Conservation (phyloP, 2,329 filamentous ascomycete species). For the Colletotrichum neosansevieriae region DNA sequence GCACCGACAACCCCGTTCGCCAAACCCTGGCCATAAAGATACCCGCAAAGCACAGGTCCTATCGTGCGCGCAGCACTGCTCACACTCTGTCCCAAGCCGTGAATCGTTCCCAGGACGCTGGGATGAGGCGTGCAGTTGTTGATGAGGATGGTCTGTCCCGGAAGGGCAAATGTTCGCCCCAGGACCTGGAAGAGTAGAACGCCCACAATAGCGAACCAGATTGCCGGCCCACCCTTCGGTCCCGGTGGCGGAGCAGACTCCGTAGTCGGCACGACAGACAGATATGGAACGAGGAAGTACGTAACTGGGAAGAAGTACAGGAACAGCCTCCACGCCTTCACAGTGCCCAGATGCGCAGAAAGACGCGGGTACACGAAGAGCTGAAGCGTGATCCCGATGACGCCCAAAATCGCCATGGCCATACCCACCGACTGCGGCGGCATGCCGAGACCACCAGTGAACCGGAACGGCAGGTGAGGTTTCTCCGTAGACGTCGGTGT, state of each 20-base stretch:
- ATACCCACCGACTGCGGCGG: slow-evolving; percentile 78
- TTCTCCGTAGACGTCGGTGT: slow-evolving; percentile 61
- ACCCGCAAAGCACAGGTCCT: slow-evolving; percentile 71
- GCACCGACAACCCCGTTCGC: slow-evolving; percentile 68
- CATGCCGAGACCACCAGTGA: slow-evolving; percentile 82
- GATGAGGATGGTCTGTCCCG: slow-evolving; percentile 59
- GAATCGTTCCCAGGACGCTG: slow-evolving; percentile 59
- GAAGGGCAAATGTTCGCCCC: slow-evolving; percentile 72
- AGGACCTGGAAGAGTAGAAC: slow-evolving; percentile 75
- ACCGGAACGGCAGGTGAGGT: slow-evolving; percentile 66
- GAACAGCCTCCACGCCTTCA: slow-evolving; percentile 76
- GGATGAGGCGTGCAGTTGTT: slow-evolving; percentile 63
- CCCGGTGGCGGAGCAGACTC: slow-evolving; percentile 61
- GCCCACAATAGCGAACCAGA: slow-evolving; percentile 74
- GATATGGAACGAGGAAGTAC: slow-evolving; percentile 77
- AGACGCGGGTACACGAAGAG: slow-evolving; percentile 77
- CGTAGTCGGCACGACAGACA: slow-evolving; percentile 74
- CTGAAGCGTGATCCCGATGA: slow-evolving; percentile 81
- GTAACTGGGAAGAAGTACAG: slow-evolving; percentile 77
- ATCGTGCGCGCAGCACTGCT: slow-evolving; percentile 70
- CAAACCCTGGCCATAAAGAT: slow-evolving; percentile 70
- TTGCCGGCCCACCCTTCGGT: slow-evolving; percentile 62
- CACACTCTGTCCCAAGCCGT: slow-evolving; percentile 68
- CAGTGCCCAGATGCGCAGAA: slow-evolving; percentile 74
- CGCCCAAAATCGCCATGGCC: slow-evolving; percentile 81